Base-by-base conservation (phyloP, 208 protist species). In the Crithidia expoeki region DNA sequence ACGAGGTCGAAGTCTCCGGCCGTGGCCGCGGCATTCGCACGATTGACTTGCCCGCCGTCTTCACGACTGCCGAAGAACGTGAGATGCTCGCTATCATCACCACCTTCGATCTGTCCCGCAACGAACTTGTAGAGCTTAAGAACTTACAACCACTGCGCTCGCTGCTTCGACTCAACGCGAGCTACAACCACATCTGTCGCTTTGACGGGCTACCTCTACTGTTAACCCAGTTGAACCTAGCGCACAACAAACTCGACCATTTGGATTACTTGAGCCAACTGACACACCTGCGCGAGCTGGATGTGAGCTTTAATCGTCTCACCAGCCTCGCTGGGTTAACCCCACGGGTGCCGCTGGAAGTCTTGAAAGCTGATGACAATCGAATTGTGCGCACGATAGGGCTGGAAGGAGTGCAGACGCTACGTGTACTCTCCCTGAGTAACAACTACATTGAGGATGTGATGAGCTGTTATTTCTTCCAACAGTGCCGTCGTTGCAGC, bases 61-160 rank as follows among this genome's bases (percentile, higher is more conserved):
- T 96, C 51, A 68, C 80, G 25, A 83, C 77, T 14, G 27, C 75
- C 1, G 72, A 93, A 53, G 85, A 93, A 55, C 74, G 68, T 10
- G 65, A 76, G 42, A 76, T 90, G 63, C 80, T 96, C 4, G 21
- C 74, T 1, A 71, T 86, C 50, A 89, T 96, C 73, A 94, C 86
- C 16, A 86, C 83, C 49, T 90, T 94, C 57, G 91, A 96, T 59
- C 78, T 96, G 36, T 96, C 91, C 0, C 88, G 84, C 46, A 96
- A 96, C 50, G 72, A 85, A 28, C 83, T 96, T 36, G 59, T 80
- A 46, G 61, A 75, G 38, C 65, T 94, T 27, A 64, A 77, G 0
- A 69, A 82, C 42, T 80, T 96, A 28, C 74, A 93, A 27, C 66
- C 80, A 4, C 82, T 96, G 25, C 69, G 71, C 23, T 76, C 84